A percentile compares a stretch with the other conserved stretches of the same genome.
phyloP scores from a whole-genome alignment of 331 rosid genomes.

The Spiraea crenata region DNA sequence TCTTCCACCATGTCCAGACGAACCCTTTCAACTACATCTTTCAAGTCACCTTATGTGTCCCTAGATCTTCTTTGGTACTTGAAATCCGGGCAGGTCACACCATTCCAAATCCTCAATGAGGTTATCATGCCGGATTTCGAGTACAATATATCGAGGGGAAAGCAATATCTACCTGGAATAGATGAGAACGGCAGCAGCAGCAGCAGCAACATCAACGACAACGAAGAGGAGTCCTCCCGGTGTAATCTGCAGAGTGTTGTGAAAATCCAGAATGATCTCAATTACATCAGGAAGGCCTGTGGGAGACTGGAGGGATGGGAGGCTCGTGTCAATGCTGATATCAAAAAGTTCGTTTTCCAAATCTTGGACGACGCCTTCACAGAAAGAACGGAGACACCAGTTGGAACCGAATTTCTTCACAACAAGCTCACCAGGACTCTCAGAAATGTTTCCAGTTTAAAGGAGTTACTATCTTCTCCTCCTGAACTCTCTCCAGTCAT shows the following conservation, averaged over 20 bases:
- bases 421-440: neutral
- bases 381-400: neutral
- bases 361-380: slow-evolving; percentile 11
- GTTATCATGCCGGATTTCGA: slow-evolving; percentile 18
- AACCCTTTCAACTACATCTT: slow-evolving; percentile 1
- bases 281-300: neutral
- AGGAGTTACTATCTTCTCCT: neutral
- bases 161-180: neutral
- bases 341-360: neutral
- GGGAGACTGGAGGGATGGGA: neutral
- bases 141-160: neutral
- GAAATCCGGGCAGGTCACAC: slow-evolving; percentile 18
- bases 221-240: neutral
- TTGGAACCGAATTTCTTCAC: neutral
- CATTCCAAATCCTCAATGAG: slow-evolving; percentile 20
- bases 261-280: neutral
- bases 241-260: neutral
- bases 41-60: slow-evolving; percentile 15
- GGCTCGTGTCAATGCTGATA: neutral
- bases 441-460: neutral
- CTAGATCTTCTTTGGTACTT: slow-evolving; percentile 26
- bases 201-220: neutral
- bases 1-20: neutral
- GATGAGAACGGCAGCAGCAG: neutral
- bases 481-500: neutral